These are phyloP conservation scores for Straminergon stramineum DNA, from an alignment of 225 moss, liverwort and hornwort species.

Conservation along the genomic window DNA sequence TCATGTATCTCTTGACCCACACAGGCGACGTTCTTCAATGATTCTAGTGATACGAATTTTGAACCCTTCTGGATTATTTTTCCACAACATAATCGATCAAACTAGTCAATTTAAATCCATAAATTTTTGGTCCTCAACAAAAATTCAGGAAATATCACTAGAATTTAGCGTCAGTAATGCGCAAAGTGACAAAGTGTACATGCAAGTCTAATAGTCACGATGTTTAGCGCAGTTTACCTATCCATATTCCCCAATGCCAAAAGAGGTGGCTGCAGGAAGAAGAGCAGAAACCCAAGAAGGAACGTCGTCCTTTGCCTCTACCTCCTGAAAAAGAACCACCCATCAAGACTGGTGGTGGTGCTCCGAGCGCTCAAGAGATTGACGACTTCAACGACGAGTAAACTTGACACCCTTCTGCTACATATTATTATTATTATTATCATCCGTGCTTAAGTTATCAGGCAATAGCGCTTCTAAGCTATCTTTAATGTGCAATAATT, in stretches of 20 bases:
- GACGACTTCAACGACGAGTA: constrained; percentile 63
- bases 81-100: background rate
- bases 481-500: background rate
- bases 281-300: constrained; percentile 43
- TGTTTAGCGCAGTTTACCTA: constrained; percentile 45
- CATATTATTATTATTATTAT: background rate
- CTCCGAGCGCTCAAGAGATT: constrained; percentile 17
- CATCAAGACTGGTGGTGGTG: constrained; percentile 3
- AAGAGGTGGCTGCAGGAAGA: constrained; percentile 66
- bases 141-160: too few species aligned
- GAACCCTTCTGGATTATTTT: too few species aligned
- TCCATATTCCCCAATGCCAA: constrained; percentile 64
- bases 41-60: background rate
- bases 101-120: background rate
- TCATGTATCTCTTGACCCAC: background rate
- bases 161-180: background rate
- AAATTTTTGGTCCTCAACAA: too few species aligned
- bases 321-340: constrained; percentile 28
- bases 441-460: background rate
- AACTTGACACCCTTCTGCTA: background rate
- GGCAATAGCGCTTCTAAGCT: background rate
- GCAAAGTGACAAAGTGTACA: background rate
- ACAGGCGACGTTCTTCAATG: background rate
- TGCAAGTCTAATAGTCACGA: background rate
- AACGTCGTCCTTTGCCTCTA: constrained; percentile 45